Evolutionary conservation across 345 rosid genomes (phyloP), one percentile per base, ranked within the genome.

Genomic region (Dimocarpus longan): DNA sequence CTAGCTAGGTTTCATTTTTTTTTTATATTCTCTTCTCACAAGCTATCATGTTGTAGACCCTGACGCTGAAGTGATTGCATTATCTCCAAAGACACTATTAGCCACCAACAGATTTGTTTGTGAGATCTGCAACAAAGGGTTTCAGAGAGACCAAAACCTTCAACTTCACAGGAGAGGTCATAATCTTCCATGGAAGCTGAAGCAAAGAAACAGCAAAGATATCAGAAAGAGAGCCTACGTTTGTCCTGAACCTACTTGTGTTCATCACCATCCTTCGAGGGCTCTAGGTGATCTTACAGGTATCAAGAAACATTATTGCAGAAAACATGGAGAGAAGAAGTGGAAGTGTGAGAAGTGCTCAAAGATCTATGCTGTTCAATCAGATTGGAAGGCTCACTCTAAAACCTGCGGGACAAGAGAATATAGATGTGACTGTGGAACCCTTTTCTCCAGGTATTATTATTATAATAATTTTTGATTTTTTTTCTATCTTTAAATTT

Each of bases 251-350:
- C 85, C 91, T 0, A 74, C 82, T 40, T 95, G 98, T 74, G 95
- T 95, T 77, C 98, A 95, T 80, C 97, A 95, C 75, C 94, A 95
- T 75, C 97, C 98, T 37, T 90, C 97, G 42, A 87, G 98, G 81
- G 98, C 98, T 57, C 84, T 95, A 5, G 98, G 98, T 48, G 98
- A 95, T 82, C 95, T 95, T 73, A 95, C 98, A 24, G 98, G 98
- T 12, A 92, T 95, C 86, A 95, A 95, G 89, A 95, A 95, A 80
- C 98, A 95, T 85, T 95, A 73, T 75, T 90, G 94, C 80, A 86
- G 98, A 82, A 95, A 95, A 84, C 98, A 95, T 76, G 97, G 98
- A 2, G 98, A 93, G 83, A 95, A 89, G 85, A 95, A 95, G 80
- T 95, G 98, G 98, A 93, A 95, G 88, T 95, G 98, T 70, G 97